Percentiles rank a stretch among this genome's conserved stretches.
phyloP scores from a whole-genome alignment of 2,329 filamentous ascomycete genomes.

The Pseudovirgaria hyperparasitica region DNA sequence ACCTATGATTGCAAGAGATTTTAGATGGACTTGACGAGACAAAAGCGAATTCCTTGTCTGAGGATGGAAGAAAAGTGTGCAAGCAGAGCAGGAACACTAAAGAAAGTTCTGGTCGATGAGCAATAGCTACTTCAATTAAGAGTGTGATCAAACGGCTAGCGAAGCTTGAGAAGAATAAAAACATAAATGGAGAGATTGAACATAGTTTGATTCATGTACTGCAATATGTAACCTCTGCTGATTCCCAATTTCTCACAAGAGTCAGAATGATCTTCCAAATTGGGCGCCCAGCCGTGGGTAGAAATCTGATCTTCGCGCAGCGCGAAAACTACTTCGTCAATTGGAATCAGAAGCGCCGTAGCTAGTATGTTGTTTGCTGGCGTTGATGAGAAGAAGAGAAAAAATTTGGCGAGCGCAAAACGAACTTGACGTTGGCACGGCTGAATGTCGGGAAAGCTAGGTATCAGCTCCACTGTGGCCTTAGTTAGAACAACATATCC shows the following conservation, averaged over 20 bases:
- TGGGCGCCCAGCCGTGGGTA: conserved; percentile 62
- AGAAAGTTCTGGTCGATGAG: neutral
- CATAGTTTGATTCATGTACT: too few species aligned
- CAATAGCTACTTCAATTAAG: neutral
- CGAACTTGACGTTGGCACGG: conserved; percentile 11
- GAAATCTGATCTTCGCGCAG: conserved; percentile 50
- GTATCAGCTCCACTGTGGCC: too few species aligned
- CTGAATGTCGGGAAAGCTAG: too few species aligned
- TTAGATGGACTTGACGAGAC: too few species aligned
- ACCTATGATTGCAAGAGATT: too few species aligned
- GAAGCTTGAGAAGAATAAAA: neutral
- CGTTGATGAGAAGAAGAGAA: conserved; percentile 32
- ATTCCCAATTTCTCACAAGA: conserved; percentile 55
- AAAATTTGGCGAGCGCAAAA: conserved; percentile 17
- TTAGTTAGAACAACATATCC: too few species aligned
- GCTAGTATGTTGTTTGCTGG: conserved; percentile 48
- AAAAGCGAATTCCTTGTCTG: neutral
- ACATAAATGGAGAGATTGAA: neutral
- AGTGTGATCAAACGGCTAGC: neutral
- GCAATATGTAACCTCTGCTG: conserved; percentile 55
- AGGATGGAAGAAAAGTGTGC: neutral
- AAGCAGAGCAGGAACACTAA: neutral
- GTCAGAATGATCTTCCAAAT: conserved; percentile 52
- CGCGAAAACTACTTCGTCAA: conserved; percentile 52
- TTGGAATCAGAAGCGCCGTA: conserved; percentile 38